Conservation (phyloP, 225 moss, liverwort and hornwort genomes). For the Straminergon stramineum region DNA sequence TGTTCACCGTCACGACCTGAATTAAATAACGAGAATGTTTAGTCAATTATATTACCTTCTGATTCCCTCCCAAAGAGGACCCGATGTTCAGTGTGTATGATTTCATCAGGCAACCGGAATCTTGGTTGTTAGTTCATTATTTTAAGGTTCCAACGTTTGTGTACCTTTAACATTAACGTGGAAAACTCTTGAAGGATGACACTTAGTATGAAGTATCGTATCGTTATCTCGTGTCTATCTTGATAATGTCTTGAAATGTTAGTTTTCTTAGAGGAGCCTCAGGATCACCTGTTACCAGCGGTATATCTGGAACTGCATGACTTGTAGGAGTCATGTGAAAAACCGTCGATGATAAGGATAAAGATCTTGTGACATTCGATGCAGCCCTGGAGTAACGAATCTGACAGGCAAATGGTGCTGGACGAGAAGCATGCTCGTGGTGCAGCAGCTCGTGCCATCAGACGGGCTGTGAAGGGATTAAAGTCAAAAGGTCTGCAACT, state of each 20-base stretch:
- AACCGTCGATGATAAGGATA: neutral
- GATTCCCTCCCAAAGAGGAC: neutral
- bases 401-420: slow-evolving; percentile 31
- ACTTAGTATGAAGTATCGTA: neutral
- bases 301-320: neutral
- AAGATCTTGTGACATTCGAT: neutral
- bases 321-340: neutral
- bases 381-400: slow-evolving; percentile 74
- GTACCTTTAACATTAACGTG: neutral
- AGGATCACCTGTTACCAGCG: neutral
- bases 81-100: neutral
- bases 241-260: neutral
- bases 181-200: neutral
- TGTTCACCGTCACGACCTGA: neutral
- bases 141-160: neutral
- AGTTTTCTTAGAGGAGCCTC: neutral
- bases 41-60: neutral
- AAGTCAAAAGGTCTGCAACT: slow-evolving; percentile 28
- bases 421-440: slow-evolving; percentile 78
- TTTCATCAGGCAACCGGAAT: neutral
- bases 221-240: neutral
- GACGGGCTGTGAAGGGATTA: slow-evolving; percentile 24
- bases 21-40: neutral
- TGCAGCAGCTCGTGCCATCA: slow-evolving; percentile 45
- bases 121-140: neutral